Evolutionary conservation across 2,329 filamentous ascomycete genomes (phyloP), one percentile per base, ranked within the genome.

Genomic region (Ophiostoma angusticollis): DNA sequence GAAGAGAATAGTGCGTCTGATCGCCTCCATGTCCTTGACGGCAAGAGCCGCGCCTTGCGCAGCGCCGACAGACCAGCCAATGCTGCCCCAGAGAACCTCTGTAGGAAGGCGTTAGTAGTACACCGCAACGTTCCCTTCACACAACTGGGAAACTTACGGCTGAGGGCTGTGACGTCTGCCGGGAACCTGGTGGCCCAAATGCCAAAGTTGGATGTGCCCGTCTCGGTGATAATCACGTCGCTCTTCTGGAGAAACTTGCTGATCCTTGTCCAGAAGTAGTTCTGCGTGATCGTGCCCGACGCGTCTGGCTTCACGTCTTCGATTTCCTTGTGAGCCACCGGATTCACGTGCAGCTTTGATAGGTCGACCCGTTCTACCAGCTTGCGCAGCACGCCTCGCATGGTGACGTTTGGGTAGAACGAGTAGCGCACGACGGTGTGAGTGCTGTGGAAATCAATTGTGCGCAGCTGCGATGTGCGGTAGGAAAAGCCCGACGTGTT

Each of bases 141-240:
- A 21, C 13, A 19, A 17, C 9, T 4, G 16, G 22, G 13, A 25
- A 36, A 42, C 70, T 78, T 54, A 86, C 82, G 47, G 41, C 46
- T 49, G 14, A 49, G 40, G 3, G 44, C 45, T 7, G 73, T 84
- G n/a, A 87, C 81, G n/a, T 72, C 69, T 3, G 65, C 56, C 0
- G 85, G 85, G 62, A 93, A 91, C 30, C 73, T 72, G 5, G 84
- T 87, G 42, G 87, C 83, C 74, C 82, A 85, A 51, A 91, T 83
- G 40, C 86, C 86, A 56, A 93, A 89, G 61, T 86, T 89, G 42
- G 84, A 68, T 0, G 86, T 94, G 28, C 85, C 86, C 2, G 85
- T 93, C 57, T 93, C 86, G 0, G 85, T 89, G 36, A 93, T 72
- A 39, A 94, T 65, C 41, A 93, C 74, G 51, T 94, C 86, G 32